These are phyloP conservation scores for Saccharomyces hybrid DNA, from an alignment of 1,139 yeast species.

Conservation along the genomic window DNA sequence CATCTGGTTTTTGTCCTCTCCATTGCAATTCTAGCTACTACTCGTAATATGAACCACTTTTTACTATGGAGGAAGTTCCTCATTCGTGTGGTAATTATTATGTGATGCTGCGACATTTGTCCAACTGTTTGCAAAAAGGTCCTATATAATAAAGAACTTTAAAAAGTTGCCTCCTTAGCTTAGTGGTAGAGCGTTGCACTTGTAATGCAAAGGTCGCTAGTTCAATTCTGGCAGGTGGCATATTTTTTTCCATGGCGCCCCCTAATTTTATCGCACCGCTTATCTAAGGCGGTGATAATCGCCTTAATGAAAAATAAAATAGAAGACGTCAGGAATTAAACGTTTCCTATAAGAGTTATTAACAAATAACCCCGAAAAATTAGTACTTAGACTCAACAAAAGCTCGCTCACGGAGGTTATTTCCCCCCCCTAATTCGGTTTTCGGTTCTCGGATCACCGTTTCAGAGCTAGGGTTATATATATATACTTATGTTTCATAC, in stretches of 20 bases:
- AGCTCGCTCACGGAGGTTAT: not conserved
- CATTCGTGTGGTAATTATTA: too few species aligned
- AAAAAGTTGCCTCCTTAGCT: conserved; percentile 63
- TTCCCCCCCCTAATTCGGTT: not conserved
- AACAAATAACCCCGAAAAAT: not conserved
- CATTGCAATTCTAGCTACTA: too few species aligned
- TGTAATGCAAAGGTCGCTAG: conserved; percentile 94
- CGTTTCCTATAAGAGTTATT: not conserved
- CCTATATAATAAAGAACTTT: not conserved
- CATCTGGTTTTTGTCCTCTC: too few species aligned
- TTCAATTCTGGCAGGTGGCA: conserved; percentile 92
- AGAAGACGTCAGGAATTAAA: not conserved
- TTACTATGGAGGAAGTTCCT: too few species aligned
- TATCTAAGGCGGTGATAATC: too few species aligned
- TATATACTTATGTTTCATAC: not conserved
- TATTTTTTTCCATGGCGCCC: not conserved
- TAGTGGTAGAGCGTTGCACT: conserved; percentile 95
- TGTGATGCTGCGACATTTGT: too few species aligned
- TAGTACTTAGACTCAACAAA: not conserved
- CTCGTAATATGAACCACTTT: too few species aligned
- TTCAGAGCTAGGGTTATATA: not conserved
- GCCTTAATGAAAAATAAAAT: not conserved
- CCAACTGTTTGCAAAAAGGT: too few species aligned
- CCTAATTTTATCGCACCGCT: not conserved
- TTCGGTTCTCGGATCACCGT: not conserved